Conservation (phyloP, 805 yeast species). For the Saturnispora ahearnii region DNA sequence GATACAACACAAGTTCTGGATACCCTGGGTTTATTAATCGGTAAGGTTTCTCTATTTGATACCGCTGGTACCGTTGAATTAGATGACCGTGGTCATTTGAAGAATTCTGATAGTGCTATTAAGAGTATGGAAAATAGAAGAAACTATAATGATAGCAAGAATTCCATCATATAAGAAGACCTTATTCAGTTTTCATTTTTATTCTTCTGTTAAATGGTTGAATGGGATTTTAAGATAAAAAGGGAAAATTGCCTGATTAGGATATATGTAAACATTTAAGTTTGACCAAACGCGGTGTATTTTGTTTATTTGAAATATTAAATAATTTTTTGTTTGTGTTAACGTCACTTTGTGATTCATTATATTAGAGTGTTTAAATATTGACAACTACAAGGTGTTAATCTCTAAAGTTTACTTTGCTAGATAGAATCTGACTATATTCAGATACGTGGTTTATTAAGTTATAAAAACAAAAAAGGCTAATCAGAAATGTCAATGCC, state of each 20-base stretch:
- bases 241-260: slow-evolving; percentile 36
- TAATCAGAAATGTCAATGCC: neutral
- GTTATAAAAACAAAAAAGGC: neutral
- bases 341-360: neutral
- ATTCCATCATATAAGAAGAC: slow-evolving; percentile 65
- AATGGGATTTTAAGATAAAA: too few species aligned
- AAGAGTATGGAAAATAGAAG: slow-evolving; percentile 38
- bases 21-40: slow-evolving; percentile 69
- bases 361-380: neutral
- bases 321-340: neutral
- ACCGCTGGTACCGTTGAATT: slow-evolving; percentile 67
- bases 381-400: too few species aligned
- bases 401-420: too few species aligned
- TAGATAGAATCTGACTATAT: too few species aligned
- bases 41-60: slow-evolving; percentile 70
- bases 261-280: slow-evolving; percentile 64
- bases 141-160: slow-evolving; percentile 73
- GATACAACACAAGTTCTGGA: slow-evolving; percentile 82
- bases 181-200: slow-evolving; percentile 32
- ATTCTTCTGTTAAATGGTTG: neutral
- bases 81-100: slow-evolving; percentile 69
- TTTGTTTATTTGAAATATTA: neutral
- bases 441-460: too few species aligned
- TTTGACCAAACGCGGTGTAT: neutral
- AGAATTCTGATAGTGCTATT: slow-evolving; percentile 36